Evolutionary conservation across 345 rosid genomes (phyloP), one percentile per base, ranked within the genome.

Genomic region (Ceriops decandra): DNA sequence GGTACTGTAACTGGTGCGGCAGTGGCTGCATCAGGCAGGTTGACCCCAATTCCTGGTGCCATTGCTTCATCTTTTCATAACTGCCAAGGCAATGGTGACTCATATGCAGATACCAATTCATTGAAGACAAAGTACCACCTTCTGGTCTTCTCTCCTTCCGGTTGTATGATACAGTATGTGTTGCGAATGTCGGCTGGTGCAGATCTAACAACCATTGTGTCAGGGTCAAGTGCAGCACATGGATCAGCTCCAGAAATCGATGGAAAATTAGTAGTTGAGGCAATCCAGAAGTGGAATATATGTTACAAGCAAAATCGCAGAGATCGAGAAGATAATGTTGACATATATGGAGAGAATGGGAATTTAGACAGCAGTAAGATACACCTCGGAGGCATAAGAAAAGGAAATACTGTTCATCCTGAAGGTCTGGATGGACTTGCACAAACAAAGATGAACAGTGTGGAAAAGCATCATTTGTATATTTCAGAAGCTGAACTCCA

Each of bases 331-430:
- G 96, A 91, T 75, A 84, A 83, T 71, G 53, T 85, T 32, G 97
- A 93, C 79, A 82, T 91, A 64, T 93, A 93, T 79, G 95, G 97
- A 28, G 92, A 88, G 69, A 88, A 84, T 77, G 92, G 93, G 72
- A 71, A 68, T 67, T 69, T 58, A 20, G 95, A 89, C 35, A 77
- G 76, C 82, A 83, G 73, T 71, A 93, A 86, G 83, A 86, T 86
- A 82, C 84, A 87, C 79, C 92, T 95, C 11, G 96, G 87, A 85
- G 86, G 82, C 70, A 71, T 73, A 19, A 81, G 74, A 49, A 74
- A 69, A 19, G 80, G 83, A 70, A 85, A 69, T 66, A 69, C 61
- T 68, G 57, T 67, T 62, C 67, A 53, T 68, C 75, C 82, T 56
- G 84, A 75, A 53, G 63, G 66, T n/a, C 74, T 69, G 52, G 78